These are phyloP conservation scores for Agaricus bisporus DNA, from an alignment of 768 basidiomycete genomes.

Conservation along the genomic window DNA sequence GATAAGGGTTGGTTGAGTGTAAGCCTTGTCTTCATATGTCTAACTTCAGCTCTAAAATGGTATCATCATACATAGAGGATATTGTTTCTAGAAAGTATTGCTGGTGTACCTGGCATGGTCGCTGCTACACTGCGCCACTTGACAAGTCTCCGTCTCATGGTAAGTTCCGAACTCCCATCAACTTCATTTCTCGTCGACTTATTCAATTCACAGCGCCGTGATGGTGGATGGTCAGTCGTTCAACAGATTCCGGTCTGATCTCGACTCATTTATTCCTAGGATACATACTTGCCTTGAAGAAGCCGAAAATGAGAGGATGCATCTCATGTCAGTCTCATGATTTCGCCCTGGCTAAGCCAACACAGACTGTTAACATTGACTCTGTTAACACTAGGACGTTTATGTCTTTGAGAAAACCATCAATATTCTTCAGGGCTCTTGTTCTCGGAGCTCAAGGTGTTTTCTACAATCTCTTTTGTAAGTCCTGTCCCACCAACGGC, in stretches of 20 bases:
- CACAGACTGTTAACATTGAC: background rate
- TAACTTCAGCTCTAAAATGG: background rate
- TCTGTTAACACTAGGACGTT: conserved; percentile 62
- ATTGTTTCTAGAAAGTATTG: conserved; percentile 75
- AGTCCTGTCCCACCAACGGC: conserved; percentile 18
- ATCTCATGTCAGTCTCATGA: conserved; percentile 60
- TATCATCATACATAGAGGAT: conserved; percentile 33
- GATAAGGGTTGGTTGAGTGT: conserved; percentile 75
- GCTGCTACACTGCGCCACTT: conserved; percentile 85
- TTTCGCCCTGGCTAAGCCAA: background rate
- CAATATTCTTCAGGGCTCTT: conserved; percentile 72
- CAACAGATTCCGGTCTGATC: background rate
- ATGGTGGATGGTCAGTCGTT: conserved; percentile 42
- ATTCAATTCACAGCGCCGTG: conserved; percentile 32
- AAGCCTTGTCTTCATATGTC: conserved; percentile 17
- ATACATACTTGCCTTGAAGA: conserved; percentile 92
- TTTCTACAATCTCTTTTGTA: conserved; percentile 85
- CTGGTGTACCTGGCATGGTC: conserved; percentile 97
- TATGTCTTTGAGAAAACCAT: conserved; percentile 84
- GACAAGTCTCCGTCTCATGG: conserved; percentile 83
- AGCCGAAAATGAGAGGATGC: conserved; percentile 97
- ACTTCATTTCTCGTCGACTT: background rate
- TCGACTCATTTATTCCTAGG: conserved; percentile 40
- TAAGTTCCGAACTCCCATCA: conserved; percentile 22
- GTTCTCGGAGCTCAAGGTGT: conserved; percentile 91